phyloP scores from a whole-genome alignment of 2,329 filamentous ascomycete genomes.

The Huntiella moniliformis region DNA sequence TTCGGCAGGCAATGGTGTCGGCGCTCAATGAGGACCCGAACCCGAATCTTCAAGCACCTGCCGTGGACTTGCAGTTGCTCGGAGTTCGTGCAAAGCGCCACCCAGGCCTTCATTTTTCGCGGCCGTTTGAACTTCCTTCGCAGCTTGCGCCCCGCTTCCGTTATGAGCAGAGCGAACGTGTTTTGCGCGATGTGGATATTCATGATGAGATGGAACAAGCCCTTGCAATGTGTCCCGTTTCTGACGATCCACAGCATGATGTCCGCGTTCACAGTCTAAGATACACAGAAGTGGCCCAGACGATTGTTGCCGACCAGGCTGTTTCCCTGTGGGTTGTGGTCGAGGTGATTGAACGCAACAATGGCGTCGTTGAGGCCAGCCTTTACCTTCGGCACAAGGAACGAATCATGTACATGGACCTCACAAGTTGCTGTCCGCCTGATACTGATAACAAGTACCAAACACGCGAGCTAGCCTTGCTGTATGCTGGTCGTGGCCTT shows the following conservation, averaged over 20 bases:
- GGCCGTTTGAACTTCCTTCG: slow-evolving; percentile 1
- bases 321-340: slow-evolving; percentile 1
- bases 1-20: slow-evolving; percentile 4
- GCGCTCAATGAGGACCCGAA: neutral
- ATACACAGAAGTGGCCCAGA: slow-evolving; percentile 2
- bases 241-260: slow-evolving; percentile 5
- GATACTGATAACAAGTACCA: neutral
- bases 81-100: neutral
- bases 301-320: slow-evolving; percentile 1
- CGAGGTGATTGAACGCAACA: slow-evolving; percentile 6
- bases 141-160: neutral
- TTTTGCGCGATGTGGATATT: neutral
- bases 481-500: neutral
- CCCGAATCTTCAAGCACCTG: neutral
- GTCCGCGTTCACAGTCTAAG: slow-evolving; percentile 4
- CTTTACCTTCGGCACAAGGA: slow-evolving; percentile 5
- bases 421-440: neutral
- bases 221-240: slow-evolving; percentile 1
- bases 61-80: neutral
- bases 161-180: neutral
- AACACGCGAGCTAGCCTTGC: slow-evolving; percentile 1
- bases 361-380: neutral
- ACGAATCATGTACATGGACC: slow-evolving; percentile 9
- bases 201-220: neutral
- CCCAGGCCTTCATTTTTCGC: neutral